A percentile compares a stretch with the other conserved stretches of the same genome.
These are phyloP conservation scores for Fusarium cyanostomum DNA, from an alignment of 2,329 filamentous ascomycete genomes.

Conservation along the genomic window DNA sequence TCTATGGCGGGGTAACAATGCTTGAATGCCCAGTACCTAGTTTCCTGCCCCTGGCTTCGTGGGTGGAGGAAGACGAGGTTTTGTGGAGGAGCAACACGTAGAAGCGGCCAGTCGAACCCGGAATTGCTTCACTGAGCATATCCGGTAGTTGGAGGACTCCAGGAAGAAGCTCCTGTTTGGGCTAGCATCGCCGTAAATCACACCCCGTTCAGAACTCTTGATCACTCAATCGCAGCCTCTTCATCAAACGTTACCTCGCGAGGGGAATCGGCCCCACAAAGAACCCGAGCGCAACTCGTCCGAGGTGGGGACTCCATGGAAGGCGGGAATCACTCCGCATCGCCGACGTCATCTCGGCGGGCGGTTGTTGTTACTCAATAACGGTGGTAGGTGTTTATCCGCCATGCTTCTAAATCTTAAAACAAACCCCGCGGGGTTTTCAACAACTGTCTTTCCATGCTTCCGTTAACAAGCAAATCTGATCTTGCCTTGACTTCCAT, in stretches of 20 bases:
- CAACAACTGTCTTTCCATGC: no score
- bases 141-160: background rate
- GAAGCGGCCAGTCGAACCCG: background rate
- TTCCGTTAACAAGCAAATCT: background rate
- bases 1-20: constrained; percentile 22
- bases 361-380: background rate
- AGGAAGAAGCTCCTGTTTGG: background rate
- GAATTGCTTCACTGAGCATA: constrained; percentile 25
- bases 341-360: constrained; percentile 2
- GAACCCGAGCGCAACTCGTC: background rate
- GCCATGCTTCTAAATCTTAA: no score
- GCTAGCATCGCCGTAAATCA: background rate
- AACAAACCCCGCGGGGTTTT: no score
- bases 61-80: constrained; percentile 2
- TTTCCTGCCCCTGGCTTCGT: background rate
- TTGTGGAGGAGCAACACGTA: constrained; percentile 10
- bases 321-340: background rate
- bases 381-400: background rate
- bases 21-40: background rate
- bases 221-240: background rate
- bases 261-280: background rate
- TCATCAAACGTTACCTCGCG: background rate
- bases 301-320: background rate
- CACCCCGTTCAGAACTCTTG: background rate
- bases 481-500: background rate